These are phyloP conservation scores for Jacaranda copaia DNA, from an alignment of 257 asterid species.

Conservation along the genomic window DNA sequence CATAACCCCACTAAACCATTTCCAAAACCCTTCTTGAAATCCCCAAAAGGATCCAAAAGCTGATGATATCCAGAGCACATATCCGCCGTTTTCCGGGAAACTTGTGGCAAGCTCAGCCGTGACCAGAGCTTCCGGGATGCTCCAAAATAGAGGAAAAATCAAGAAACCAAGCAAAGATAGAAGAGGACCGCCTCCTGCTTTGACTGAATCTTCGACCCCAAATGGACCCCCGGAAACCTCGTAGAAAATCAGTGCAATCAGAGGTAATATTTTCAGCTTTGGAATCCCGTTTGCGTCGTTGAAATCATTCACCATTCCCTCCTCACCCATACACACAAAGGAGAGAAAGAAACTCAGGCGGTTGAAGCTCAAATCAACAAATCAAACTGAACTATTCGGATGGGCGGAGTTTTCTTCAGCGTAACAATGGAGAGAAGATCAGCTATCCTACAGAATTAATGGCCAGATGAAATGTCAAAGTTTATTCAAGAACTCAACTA, in stretches of 20 bases:
- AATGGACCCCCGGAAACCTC: slow-evolving; percentile 95
- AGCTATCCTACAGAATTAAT: background rate
- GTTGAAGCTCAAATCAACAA: slow-evolving; percentile 16
- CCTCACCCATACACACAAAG: slow-evolving; percentile 48
- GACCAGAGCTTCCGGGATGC: slow-evolving; percentile 88
- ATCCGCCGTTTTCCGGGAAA: slow-evolving; percentile 89
- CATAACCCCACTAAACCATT: slow-evolving; percentile 97
- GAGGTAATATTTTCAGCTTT: slow-evolving; percentile 73
- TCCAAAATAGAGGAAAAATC: slow-evolving; percentile 81
- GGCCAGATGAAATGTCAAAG: background rate
- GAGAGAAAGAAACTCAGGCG: background rate
- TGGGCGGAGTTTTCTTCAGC: background rate
- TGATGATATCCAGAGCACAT: slow-evolving; percentile 83
- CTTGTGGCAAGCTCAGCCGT: slow-evolving; percentile 85
- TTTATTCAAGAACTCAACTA: background rate
- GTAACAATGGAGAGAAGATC: background rate
- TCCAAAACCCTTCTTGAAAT: slow-evolving; percentile 89
- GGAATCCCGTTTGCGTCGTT: slow-evolving; percentile 47
- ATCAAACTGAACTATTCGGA: background rate
- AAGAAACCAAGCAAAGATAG: slow-evolving; percentile 78
- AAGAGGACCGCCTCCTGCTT: slow-evolving; percentile 81
- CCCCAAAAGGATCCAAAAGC: slow-evolving; percentile 92
- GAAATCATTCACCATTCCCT: slow-evolving; percentile 43
- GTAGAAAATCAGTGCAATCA: slow-evolving; percentile 85
- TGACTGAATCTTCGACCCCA: slow-evolving; percentile 91